Percentiles rank a stretch among this genome's conserved stretches.
phyloP scores from a whole-genome alignment of 192 early-diverging fungal species.

The Backusella mclennaniae region DNA sequence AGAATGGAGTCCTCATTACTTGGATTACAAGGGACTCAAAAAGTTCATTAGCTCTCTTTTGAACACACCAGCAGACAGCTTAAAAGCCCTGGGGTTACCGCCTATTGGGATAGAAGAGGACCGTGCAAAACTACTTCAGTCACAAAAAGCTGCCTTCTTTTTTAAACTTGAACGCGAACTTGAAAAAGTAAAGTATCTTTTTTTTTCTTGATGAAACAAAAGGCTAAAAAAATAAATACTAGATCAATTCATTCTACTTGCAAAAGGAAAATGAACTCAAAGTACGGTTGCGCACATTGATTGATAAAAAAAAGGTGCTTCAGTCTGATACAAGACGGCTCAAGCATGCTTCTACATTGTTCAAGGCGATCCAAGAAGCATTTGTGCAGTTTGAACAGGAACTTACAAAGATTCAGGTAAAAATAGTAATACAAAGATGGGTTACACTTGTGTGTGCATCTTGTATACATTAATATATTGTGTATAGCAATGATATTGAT shows the following conservation, averaged over 20 bases:
- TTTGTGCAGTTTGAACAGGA: constrained; percentile 91
- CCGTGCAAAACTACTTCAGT: constrained; percentile 60
- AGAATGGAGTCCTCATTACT: constrained; percentile 93
- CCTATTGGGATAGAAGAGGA: constrained; percentile 49
- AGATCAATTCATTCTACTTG: constrained; percentile 95
- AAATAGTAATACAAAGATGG: not conserved
- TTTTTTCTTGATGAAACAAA: not conserved
- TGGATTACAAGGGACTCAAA: constrained; percentile 98
- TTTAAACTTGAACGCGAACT: constrained; percentile 97
- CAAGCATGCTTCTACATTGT: constrained; percentile 53
- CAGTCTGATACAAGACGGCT: constrained; percentile 45
- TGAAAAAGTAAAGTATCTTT: constrained; percentile 71
- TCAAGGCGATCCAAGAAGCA: constrained; percentile 82
- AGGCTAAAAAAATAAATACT: not conserved
- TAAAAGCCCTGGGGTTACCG: constrained; percentile 31
- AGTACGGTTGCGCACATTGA: constrained; percentile 80
- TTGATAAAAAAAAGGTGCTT: constrained; percentile 73
- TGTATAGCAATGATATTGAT: too few relatives aligned
- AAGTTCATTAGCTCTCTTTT: constrained; percentile 87
- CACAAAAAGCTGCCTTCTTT: constrained; percentile 95
- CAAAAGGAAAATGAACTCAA: constrained; percentile 96
- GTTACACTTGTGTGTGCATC: not conserved
- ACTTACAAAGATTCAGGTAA: constrained; percentile 91
- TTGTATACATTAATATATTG: not conserved
- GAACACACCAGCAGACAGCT: constrained; percentile 33